phyloP scores from a whole-genome alignment of 768 basidiomycete species.

The Leccinum incarnatum region DNA sequence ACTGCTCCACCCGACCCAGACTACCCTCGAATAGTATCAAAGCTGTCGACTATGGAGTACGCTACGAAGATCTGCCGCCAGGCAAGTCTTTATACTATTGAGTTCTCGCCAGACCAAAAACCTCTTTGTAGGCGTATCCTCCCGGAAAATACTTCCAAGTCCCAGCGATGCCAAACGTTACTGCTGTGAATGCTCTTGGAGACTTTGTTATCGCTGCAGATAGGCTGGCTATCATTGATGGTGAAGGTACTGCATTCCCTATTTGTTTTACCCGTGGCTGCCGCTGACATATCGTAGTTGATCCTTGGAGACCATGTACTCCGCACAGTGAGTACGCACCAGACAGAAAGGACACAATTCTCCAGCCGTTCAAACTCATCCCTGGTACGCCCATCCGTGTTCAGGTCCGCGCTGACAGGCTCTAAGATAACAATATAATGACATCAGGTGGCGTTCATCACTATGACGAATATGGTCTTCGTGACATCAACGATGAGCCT shows the following conservation, averaged over 20 bases:
- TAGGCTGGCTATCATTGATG: constrained; percentile 84
- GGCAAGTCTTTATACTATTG: constrained; percentile 32
- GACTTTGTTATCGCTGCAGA: constrained; percentile 80
- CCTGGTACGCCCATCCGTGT: constrained; percentile 51
- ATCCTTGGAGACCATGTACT: constrained; percentile 88
- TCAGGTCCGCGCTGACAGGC: not conserved
- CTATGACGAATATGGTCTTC: constrained; percentile 71
- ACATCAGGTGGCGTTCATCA: constrained; percentile 65
- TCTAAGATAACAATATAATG: not conserved
- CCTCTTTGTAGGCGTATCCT: constrained; percentile 57
- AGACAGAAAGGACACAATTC: constrained; percentile 65
- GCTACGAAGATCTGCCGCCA: constrained; percentile 65
- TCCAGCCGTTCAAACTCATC: constrained; percentile 84
- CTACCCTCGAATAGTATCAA: constrained; percentile 76
- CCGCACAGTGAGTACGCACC: constrained; percentile 75
- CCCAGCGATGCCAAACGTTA: constrained; percentile 74
- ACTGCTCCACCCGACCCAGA: constrained; percentile 71
- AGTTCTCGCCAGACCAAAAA: not conserved
- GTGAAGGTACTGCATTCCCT: constrained; percentile 52
- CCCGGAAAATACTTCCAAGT: constrained; percentile 74
- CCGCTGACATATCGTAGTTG: constrained; percentile 45
- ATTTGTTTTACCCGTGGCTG: not conserved
- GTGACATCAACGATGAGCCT: constrained; percentile 62
- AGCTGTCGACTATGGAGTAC: constrained; percentile 69
- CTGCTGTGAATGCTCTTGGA: constrained; percentile 80